Base-by-base conservation (phyloP, 2,329 filamentous ascomycete species). In the Zalaria obscura region DNA sequence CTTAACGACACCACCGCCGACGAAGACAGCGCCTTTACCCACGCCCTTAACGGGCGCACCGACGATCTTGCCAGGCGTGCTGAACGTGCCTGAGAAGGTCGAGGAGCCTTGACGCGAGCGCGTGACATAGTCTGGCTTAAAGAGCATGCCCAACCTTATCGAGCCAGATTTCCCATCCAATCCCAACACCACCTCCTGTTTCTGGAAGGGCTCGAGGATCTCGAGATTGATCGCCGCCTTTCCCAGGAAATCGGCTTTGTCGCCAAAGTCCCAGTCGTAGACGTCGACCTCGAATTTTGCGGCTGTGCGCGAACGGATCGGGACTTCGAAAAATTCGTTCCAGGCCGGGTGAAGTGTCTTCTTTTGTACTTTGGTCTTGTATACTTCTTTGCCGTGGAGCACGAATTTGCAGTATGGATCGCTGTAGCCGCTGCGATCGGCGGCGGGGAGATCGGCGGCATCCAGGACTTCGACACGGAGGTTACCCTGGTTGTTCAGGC, bases 401-500 rank as follows among this genome's bases (percentile, higher is more conserved):
- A 83, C 77, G 59, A 98, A 98, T 56, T 89, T 89, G 73, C 84
- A 93, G 68, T 89, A 98, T 4, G 91, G 91, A 56, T 98, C 91
- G 53, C 87, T 95, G 72, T 83, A 96, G 51, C 91, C 91, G 57
- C 98, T 98, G 29, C 87, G 80, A 56, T 98, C 91, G 27, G 89
- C 89, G 1, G 91, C 80, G 5, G 91, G 91, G n/a, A 98, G 74
- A 45, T 94, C 80, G 5, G 75, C 67, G 11, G 80, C 91, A 59
- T 94, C 87, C 32, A 96, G 67, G 11, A 98, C 74, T 54, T 96
- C 87, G n/a, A 98, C 85, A 18, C 88, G 83, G 25, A 98, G 78
- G 44, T 79, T 88, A 45, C 91, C 91, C 77, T 94, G 93, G 64
- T 98, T 98, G 75, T 95, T 96, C 70, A 98, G 94, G 55, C 87